phyloP scores from a whole-genome alignment of 2,329 filamentous ascomycete genomes.

The Metarhizium guizhouense region DNA sequence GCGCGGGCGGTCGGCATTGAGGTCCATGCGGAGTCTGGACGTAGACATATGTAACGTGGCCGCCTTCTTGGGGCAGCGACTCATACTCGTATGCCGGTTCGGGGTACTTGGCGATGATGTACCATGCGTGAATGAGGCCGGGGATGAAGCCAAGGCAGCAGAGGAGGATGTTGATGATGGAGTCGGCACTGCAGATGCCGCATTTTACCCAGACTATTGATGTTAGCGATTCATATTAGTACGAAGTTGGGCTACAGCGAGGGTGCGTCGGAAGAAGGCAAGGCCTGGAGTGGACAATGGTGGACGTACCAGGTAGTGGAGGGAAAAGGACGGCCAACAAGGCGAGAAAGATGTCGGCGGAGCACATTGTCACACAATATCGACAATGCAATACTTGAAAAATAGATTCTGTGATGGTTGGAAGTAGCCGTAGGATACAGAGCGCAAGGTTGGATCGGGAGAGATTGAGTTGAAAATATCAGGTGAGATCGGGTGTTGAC shows the following conservation, averaged over 20 bases:
- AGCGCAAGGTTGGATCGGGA: background rate
- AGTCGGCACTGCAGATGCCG: slow-evolving; percentile 87
- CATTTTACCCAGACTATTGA: slow-evolving; percentile 85
- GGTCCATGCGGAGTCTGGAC: slow-evolving; percentile 41
- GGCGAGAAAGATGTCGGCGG: slow-evolving; percentile 52
- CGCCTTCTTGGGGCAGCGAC: slow-evolving; percentile 45
- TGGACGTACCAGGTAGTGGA: slow-evolving; percentile 40
- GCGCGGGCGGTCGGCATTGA: slow-evolving; percentile 24
- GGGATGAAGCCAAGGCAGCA: slow-evolving; percentile 72
- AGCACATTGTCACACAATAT: slow-evolving; percentile 37
- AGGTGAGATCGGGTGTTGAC: background rate
- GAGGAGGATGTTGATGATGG: slow-evolving; percentile 89
- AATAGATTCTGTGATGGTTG: background rate
- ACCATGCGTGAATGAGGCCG: slow-evolving; percentile 91
- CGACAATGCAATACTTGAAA: background rate
- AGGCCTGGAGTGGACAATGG: background rate
- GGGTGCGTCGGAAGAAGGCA: background rate
- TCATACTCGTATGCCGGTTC: slow-evolving; percentile 67
- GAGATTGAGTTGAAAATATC: background rate
- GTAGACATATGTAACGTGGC: slow-evolving; percentile 69
- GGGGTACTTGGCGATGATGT: slow-evolving; percentile 88
- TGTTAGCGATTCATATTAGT: slow-evolving; percentile 12
- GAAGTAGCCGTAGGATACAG: background rate
- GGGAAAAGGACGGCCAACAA: slow-evolving; percentile 14
- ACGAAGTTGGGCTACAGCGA: background rate